Evolutionary conservation across 179 eudicot species (phyloP).

Genomic region (Amaranthus tricolor): DNA sequence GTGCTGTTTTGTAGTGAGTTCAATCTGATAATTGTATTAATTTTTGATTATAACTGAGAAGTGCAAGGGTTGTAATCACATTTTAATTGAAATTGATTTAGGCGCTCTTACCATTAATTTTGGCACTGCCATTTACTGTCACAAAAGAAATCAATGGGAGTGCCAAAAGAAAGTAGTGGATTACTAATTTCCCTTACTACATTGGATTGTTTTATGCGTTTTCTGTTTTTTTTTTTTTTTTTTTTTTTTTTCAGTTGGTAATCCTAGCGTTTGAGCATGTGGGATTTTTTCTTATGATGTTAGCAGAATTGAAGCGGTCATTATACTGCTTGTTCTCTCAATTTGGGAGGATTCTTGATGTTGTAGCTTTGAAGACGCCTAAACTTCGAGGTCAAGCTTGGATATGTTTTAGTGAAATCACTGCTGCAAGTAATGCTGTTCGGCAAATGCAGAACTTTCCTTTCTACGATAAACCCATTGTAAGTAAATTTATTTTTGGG

Average conservation of each 20-base stretch:
- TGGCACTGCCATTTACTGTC: too few species aligned
- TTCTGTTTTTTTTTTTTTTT: not conserved
- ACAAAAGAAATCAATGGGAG: too few species aligned
- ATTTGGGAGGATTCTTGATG: constrained; percentile 89
- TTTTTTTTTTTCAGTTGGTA: not conserved
- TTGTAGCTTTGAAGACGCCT: constrained; percentile 78
- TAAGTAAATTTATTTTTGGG: constrained; percentile 25
- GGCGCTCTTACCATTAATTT: too few species aligned
- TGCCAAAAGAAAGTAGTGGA: too few species aligned
- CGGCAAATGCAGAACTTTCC: constrained; percentile 98
- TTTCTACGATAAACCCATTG: constrained; percentile 93
- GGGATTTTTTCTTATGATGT: constrained; percentile 4
- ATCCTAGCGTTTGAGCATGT: not conserved
- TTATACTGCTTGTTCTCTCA: constrained; percentile 83
- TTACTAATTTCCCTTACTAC: too few species aligned
- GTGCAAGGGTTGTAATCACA: too few species aligned
- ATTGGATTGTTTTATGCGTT: too few species aligned
- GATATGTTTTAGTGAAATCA: constrained; percentile 87
- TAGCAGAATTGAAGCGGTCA: constrained; percentile 83
- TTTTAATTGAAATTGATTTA: too few species aligned
- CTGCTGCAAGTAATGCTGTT: constrained; percentile 98
- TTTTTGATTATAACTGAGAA: too few species aligned
- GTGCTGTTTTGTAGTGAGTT: not conserved
- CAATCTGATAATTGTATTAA: too few species aligned
- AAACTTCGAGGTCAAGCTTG: constrained; percentile 98